Base-by-base conservation (phyloP, 331 rosid genomes). In the Pyracantha coccinea region DNA sequence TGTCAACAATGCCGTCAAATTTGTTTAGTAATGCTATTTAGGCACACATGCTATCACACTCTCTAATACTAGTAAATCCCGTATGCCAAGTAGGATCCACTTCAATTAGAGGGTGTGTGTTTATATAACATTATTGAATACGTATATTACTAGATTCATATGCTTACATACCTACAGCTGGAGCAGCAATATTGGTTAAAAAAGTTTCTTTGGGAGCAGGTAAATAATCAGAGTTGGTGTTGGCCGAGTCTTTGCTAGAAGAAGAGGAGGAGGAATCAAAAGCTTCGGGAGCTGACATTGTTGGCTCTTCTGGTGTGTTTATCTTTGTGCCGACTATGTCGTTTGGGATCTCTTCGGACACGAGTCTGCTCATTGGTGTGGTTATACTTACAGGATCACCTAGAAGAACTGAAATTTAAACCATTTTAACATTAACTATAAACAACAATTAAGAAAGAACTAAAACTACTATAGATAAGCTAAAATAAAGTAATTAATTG, bases 191-290 rank as follows among this genome's bases (percentile, higher is more conserved):
- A 41, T 41, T 41, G 47, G 15, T 10, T 10, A 41, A 41, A 41
- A 41, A 12, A 3, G 47, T 41, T 41, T 41, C 47, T 41, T 41
- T 41, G 47, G 47, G 60, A 28, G 69, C 75, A 68, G 24, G 59
- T 54, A 54, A 54, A 54, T 54, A 54, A 8, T 54, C 59, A 8
- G 69, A 54, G 24, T 72, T 69, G 44, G 80, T 31, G 61, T 28
- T 16, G 31, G 65, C 24, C 25, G 74, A 23, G 71, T 79, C 79
- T 81, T 86, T 88, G 88, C 84, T 84, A 66, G 93, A 93, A 58
- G 92, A 88, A 59, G 98, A 81, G 59, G 87, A 84, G 20, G 88
- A 87, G 50, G 91, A 88, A 82, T 91, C 86, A 60, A 90, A 81
- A 74, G 87, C 81, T 75, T 87, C 88, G 69, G 87, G 74, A 9